Base-by-base conservation (phyloP, 2,329 filamentous ascomycete genomes). In the Volutella citrinella region DNA sequence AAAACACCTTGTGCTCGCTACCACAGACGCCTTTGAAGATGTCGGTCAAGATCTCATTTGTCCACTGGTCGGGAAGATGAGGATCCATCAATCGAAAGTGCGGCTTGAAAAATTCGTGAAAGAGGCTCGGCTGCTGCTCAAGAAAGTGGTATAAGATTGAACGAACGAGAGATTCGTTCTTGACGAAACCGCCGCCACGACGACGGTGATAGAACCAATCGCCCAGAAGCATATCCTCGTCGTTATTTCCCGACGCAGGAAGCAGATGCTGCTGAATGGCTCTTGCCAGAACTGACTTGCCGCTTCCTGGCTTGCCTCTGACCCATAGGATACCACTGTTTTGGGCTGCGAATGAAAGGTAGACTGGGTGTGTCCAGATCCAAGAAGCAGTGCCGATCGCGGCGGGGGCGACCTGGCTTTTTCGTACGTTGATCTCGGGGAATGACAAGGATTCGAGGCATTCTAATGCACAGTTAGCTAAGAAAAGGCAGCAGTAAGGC, bases 201-300 rank as follows among this genome's bases (percentile, higher is more conserved):
- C 24, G 24, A 10, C 24, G 24, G 11, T 26, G n/a, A 14, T 26
- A 26, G 24, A 26, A 26, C 24, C 24, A 26, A 26, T 26, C 24
- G 15, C 16, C 16, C 5, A 30, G 11, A n/a, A 19, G 27, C 17
- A n/a, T n/a, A n/a, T n/a, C n/a, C n/a, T n/a, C n/a, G n/a, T n/a
- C n/a, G n/a, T n/a, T n/a, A n/a, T n/a, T n/a, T n/a, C n/a, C n/a
- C n/a, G n/a, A n/a, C n/a, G n/a, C n/a, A n/a, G 23, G 5, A 14
- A 33, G 17, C 12, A 38, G 35, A 10, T 15, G 19, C 7, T 30
- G 14, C n/a, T 29, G 20, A 16, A 34, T 38, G n/a, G n/a, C 19
- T 16, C 18, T 27, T 30, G 36, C 36, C 13, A 38, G 17, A n/a
- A 38, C 30, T 12, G 36, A 38, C 18, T 38, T 38, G 7, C 36